Conservation (phyloP, 768 basidiomycete species). For the Kwoniella heveanensis region DNA sequence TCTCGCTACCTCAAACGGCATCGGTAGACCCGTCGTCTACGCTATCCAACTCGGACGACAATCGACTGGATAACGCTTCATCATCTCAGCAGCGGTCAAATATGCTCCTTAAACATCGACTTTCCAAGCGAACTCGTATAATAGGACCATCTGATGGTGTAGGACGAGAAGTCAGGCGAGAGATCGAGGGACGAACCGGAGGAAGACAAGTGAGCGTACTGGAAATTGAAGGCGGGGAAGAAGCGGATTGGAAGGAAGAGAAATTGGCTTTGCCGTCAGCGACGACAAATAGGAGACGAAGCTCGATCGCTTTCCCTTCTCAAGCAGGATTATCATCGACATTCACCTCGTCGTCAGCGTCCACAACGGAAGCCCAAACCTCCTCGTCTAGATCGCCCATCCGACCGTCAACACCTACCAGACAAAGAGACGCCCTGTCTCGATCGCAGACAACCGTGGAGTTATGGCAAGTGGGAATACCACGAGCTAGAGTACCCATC, state of each 20-base stretch:
- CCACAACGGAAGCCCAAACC: no score
- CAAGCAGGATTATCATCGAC: not conserved
- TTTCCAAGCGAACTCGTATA: conserved; percentile 23
- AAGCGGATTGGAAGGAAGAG: conserved; percentile 12
- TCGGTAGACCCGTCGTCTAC: conserved; percentile 39
- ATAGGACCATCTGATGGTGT: conserved; percentile 15
- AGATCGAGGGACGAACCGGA: conserved; percentile 26
- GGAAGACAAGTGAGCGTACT: conserved; percentile 19
- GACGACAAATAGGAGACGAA: conserved; percentile 13
- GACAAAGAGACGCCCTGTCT: conserved; percentile 8
- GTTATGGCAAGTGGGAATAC: conserved; percentile 38
- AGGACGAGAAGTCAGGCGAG: conserved; percentile 22
- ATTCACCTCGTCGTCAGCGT: conserved; percentile 12
- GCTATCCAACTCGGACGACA: conserved; percentile 20
- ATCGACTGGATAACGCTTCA: conserved; percentile 4
- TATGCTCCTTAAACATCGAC: conserved; percentile 21
- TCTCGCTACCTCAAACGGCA: conserved; percentile 39
- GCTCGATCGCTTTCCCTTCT: conserved; percentile 33
- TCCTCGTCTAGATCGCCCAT: conserved; percentile 15
- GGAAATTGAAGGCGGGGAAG: conserved; percentile 20
- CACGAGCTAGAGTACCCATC: conserved; percentile 15
- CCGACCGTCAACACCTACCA: conserved; percentile 7
- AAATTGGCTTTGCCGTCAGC: conserved; percentile 3
- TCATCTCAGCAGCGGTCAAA: not conserved
- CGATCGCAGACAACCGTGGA: conserved; percentile 31